These are phyloP conservation scores for Pythium guiyangense DNA, from an alignment of 352 stramenopile species.

Conservation along the genomic window DNA sequence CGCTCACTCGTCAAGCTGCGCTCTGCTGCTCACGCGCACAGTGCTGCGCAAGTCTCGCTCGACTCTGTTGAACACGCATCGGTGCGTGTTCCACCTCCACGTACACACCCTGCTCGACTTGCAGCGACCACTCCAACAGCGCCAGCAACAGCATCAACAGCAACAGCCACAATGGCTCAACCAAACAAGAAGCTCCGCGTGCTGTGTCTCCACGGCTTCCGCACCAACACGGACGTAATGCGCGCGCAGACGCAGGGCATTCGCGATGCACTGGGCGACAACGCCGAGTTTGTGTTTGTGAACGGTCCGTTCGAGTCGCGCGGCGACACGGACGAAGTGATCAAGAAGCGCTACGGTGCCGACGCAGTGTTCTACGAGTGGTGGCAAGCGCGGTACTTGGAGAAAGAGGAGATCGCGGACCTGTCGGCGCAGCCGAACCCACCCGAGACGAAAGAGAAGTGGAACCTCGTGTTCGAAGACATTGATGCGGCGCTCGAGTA, in stretches of 20 bases:
- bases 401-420: slow-evolving; percentile 17
- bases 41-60: neutral
- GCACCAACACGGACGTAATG: slow-evolving; percentile 51
- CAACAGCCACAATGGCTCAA: neutral
- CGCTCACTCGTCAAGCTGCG: neutral
- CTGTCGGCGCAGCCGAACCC: slow-evolving; percentile 14
- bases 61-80: neutral
- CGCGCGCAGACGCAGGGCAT: slow-evolving; percentile 37
- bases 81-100: too few relatives aligned
- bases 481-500: slow-evolving; percentile 31
- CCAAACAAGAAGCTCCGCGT: slow-evolving; percentile 29
- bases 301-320: slow-evolving; percentile 26
- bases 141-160: neutral
- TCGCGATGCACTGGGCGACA: slow-evolving; percentile 24
- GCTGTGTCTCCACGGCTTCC: slow-evolving; percentile 53
- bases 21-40: too few relatives aligned
- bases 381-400: slow-evolving; percentile 29
- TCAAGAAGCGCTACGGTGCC: slow-evolving; percentile 18
- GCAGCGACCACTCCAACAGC: too few relatives aligned
- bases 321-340: slow-evolving; percentile 20
- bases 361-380: slow-evolving; percentile 44
- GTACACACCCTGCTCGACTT: neutral
- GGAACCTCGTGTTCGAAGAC: slow-evolving; percentile 30
- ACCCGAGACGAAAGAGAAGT: slow-evolving; percentile 16
- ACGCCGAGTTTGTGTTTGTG: slow-evolving; percentile 40